These are phyloP conservation scores for Blastocladiella emersonii DNA, from an alignment of 371 early-diverging fungal genomes.

Conservation along the genomic window DNA sequence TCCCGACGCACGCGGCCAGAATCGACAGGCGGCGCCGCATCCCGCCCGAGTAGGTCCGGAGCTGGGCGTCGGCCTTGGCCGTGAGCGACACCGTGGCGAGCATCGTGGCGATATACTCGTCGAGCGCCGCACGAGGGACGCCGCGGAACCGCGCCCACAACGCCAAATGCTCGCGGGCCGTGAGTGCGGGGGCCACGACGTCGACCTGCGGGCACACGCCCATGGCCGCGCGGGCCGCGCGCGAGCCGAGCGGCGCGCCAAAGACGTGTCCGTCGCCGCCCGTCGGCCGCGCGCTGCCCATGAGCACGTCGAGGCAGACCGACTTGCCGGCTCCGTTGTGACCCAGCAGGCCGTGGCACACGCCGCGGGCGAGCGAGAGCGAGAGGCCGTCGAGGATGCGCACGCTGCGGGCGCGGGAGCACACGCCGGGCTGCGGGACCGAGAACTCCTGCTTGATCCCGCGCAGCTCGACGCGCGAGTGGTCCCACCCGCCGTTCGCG, in stretches of 20 bases:
- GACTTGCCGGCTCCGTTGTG: slow-evolving; percentile 4
- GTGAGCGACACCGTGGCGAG: not conserved
- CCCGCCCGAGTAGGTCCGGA: not conserved
- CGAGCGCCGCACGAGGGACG: not conserved
- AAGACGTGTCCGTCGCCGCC: slow-evolving; percentile 1
- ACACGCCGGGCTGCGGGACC: not conserved
- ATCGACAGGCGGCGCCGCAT: slow-evolving; percentile 1
- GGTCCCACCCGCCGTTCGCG: too few species aligned
- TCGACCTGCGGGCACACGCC: slow-evolving; percentile 1
- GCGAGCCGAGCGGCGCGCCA: not conserved
- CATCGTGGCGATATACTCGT: not conserved
- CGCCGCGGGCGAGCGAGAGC: not conserved
- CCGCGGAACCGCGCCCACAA: slow-evolving; percentile 3
- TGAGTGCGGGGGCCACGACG: not conserved
- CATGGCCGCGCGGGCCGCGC: not conserved
- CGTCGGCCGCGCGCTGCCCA: not conserved
- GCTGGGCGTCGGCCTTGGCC: not conserved
- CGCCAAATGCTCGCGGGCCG: not conserved
- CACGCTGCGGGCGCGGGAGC: not conserved
- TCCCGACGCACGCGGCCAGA: not conserved
- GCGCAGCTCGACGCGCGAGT: not conserved
- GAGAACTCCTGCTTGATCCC: not conserved
- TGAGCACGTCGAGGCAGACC: not conserved
- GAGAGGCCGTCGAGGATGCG: not conserved
- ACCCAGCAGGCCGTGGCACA: not conserved